These are phyloP conservation scores for Bipolaris oryzae DNA, from an alignment of 2,329 filamentous ascomycete genomes.

Conservation along the genomic window DNA sequence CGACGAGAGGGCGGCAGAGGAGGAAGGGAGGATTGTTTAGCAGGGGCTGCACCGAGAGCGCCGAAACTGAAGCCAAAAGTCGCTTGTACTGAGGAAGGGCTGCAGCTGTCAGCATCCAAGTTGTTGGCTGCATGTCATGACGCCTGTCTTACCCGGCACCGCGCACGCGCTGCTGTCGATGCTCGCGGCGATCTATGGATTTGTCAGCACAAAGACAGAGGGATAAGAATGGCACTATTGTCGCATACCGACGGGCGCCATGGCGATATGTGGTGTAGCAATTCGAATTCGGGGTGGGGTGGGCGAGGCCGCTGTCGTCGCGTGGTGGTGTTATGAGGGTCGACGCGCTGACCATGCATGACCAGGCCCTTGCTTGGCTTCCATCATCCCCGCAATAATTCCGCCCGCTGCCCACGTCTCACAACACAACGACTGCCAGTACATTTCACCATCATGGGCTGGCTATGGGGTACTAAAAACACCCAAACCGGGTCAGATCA, in stretches of 20 bases:
- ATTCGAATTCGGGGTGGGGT: slow-evolving; percentile 10
- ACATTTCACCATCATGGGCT: slow-evolving; percentile 63
- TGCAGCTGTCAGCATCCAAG: slow-evolving; percentile 38
- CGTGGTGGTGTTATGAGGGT: slow-evolving; percentile 33
- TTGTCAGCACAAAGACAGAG: slow-evolving; percentile 8
- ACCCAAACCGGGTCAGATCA: slow-evolving; percentile 64
- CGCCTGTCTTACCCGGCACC: slow-evolving; percentile 59
- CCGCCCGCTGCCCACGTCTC: slow-evolving; percentile 5
- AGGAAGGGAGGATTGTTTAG: slow-evolving; percentile 38
- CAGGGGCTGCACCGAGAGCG: slow-evolving; percentile 24
- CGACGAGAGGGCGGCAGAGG: slow-evolving; percentile 28
- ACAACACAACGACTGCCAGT: slow-evolving; percentile 2
- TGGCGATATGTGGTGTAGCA: slow-evolving; percentile 28
- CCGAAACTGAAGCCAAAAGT: slow-evolving; percentile 56
- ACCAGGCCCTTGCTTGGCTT: slow-evolving; percentile 6
- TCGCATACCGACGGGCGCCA: slow-evolving; percentile 44
- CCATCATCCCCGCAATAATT: slow-evolving; percentile 22
- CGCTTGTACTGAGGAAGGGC: slow-evolving; percentile 55
- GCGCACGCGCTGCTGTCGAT: slow-evolving; percentile 62
- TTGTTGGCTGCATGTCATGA: neutral
- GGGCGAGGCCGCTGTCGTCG: slow-evolving; percentile 12
- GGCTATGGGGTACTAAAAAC: slow-evolving; percentile 61
- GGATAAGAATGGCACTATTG: too few relatives aligned
- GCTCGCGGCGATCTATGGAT: slow-evolving; percentile 57
- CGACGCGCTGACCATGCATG: slow-evolving; percentile 23